Base-by-base conservation (phyloP, 108 stramenopile genomes). In the Skeletonema potamos region DNA sequence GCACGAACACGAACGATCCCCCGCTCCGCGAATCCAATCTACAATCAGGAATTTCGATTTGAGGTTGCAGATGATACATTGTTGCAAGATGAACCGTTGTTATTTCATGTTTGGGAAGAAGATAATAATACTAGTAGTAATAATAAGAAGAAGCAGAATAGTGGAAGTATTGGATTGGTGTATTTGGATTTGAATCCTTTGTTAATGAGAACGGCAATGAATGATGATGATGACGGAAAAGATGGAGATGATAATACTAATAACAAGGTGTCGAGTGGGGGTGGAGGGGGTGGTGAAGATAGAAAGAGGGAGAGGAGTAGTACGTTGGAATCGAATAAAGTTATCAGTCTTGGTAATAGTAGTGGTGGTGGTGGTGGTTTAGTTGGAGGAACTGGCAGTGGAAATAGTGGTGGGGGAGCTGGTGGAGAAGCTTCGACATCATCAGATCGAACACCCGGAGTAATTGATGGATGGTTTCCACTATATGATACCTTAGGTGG, bases 131-230 rank as follows among this genome's bases (percentile, higher is more conserved):
- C 33, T 65, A 85, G 62, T 73, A 48, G 89, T 79, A 32, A 68
- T 72, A 9, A 43, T 64, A 7, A 56, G 46, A 30, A 54, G 54
- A 9, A 87, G 78, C 58, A 84, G 4, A 73, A 66, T 30, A 95
- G 97, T 60, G 98, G 98, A 20, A 73, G 72, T 30, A 95, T 99
- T 60, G 98, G 98, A 20, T 66, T 93, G 58, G 97, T 97, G 1
- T 97, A 97, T 66, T 84, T 99, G n/a, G 96, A 97, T 73, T 85
- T 99, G 65, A 97, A 96, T 86, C 98, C 96, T 17, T 75, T 98
- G 22, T 59, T 98, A 56, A 92, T 88, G 73, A 80, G 92, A 64
- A 86, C 96, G 9, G 92, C 90, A 24, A 69, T 70, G 12, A 81
- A 82, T 48, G 77, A 66, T 27, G 64, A 77, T 36, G 75, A 73